Evolutionary conservation across 2,329 filamentous ascomycete species (phyloP).

Genomic region (Cercospora berteroae): DNA sequence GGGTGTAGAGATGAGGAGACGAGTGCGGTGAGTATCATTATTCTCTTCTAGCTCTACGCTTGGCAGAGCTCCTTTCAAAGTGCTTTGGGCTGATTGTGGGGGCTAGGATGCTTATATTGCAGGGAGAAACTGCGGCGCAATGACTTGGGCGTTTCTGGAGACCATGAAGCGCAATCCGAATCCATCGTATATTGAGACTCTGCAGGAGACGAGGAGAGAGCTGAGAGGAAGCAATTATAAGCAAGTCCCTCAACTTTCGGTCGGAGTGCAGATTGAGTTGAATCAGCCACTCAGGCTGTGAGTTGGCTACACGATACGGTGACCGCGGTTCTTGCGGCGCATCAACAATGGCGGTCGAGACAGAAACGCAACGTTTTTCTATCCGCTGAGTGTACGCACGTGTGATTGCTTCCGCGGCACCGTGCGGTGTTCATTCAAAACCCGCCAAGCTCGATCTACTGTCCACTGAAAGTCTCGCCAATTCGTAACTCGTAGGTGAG

Average conservation of each 20-base stretch:
- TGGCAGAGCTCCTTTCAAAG: neutral
- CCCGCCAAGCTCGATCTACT: no score
- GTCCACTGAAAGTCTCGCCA: no score
- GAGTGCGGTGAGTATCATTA: neutral
- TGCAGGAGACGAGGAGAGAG: constrained; percentile 42
- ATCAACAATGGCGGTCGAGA: no score
- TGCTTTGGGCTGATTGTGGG: constrained; percentile 6
- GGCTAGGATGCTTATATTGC: constrained; percentile 41
- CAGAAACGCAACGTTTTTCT: no score
- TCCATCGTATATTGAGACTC: constrained; percentile 42
- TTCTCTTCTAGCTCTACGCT: no score
- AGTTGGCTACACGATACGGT: no score
- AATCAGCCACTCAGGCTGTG: constrained; percentile 29
- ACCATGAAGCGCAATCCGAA: constrained; percentile 40
- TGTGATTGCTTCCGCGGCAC: no score
- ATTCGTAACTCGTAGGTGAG: no score
- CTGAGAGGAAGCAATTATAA: constrained; percentile 42
- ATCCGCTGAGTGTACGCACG: no score
- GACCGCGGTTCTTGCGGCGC: no score
- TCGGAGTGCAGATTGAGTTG: constrained; percentile 44
- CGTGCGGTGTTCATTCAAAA: no score
- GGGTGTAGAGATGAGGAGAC: constrained; percentile 55
- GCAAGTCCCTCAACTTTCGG: constrained; percentile 47
- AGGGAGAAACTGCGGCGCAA: constrained; percentile 46
- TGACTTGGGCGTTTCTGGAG: constrained; percentile 51